Percentiles rank a stretch among this genome's conserved stretches.
Conservation (phyloP, 2,329 filamentous ascomycete species). For the Aspergillus brunneoviolaceus region DNA sequence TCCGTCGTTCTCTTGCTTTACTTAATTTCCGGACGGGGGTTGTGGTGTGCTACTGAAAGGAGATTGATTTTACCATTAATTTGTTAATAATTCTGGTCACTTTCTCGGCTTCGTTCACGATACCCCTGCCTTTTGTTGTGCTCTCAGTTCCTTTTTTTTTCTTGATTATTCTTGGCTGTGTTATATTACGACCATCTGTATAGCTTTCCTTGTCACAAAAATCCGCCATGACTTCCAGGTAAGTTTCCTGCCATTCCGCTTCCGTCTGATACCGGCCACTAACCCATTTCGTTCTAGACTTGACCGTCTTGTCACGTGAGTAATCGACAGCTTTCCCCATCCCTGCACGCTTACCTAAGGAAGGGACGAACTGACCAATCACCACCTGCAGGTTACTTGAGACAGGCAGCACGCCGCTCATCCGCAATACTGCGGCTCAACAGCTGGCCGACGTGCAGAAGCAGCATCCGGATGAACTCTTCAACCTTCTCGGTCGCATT, state of each 20-base stretch:
- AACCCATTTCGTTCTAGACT: conserved; percentile 56
- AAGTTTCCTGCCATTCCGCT: conserved; percentile 28
- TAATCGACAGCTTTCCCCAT: conserved; percentile 29
- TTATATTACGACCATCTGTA: conserved; percentile 16
- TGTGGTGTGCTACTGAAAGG: neutral
- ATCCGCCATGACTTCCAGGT: conserved; percentile 44
- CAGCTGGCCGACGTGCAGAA: conserved; percentile 98
- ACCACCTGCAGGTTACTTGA: conserved; percentile 72
- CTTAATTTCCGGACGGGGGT: neutral
- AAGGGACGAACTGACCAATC: conserved; percentile 25
- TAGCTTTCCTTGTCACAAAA: conserved; percentile 17
- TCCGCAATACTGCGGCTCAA: conserved; percentile 93
- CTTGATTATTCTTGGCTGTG: neutral
- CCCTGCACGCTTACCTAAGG: neutral
- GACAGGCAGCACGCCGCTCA: conserved; percentile 93
- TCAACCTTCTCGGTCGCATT: conserved; percentile 88
- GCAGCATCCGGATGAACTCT: conserved; percentile 94
- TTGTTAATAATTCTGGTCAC: neutral
- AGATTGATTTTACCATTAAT: neutral
- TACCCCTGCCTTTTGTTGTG: neutral
- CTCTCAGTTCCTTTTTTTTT: too few species aligned
- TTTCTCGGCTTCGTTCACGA: conserved; percentile 1
- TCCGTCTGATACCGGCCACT: conserved; percentile 29
- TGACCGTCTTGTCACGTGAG: conserved; percentile 84
- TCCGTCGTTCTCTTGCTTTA: conserved; percentile 2